Evolutionary conservation across 176 grass and related monocot genomes (phyloP), one percentile per base, ranked within the genome.

Genomic region (Puccinellia tenuiflora): DNA sequence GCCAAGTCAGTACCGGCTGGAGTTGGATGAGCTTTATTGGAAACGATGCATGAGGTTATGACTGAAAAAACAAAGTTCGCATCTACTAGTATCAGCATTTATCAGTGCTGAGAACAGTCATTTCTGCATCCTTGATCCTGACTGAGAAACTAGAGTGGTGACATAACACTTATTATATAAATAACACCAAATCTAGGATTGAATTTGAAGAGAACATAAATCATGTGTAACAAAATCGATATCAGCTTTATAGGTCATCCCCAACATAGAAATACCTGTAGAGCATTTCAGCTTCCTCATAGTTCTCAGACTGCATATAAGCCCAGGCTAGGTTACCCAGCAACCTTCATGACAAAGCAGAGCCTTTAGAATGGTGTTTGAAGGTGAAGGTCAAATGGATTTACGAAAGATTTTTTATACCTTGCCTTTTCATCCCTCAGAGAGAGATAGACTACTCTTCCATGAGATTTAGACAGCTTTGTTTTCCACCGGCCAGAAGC

Each of bases 251-350:
- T 29, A 88, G 16, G 28, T 68, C 47, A 84, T 68, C 38, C 38
- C 42, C 20, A 65, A 57, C 5, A 75, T 70, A 74, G 61, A 48
- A 73, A 43, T 87, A 94, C 92, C 89, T 46, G 84, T 94, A 91
- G 82, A 91, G 81, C 90, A 83, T 75, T 88, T 94, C 86, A 45
- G 92, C 89, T 75, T 82, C 86, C 24, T 70, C 76, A 12, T 87
- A 89, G 78, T 89, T 89, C 61, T 91, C 81, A 10, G 77, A 91
- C 79, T 94, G 89, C 86, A 91, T 89, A 82, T 89, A 75, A 51
- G 83, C 86, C 92, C 92, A 94, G 35, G 86, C 89, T 69, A 94
- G 89, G 73, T 91, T 91, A 38, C 92, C 92, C 34, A 94, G 70
- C 70, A 94, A 67, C 66, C 89, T 94, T 81, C 75, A 75, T 10